These are phyloP conservation scores for Exophiala sideris DNA, from an alignment of 2,329 filamentous ascomycete species.

Conservation along the genomic window DNA sequence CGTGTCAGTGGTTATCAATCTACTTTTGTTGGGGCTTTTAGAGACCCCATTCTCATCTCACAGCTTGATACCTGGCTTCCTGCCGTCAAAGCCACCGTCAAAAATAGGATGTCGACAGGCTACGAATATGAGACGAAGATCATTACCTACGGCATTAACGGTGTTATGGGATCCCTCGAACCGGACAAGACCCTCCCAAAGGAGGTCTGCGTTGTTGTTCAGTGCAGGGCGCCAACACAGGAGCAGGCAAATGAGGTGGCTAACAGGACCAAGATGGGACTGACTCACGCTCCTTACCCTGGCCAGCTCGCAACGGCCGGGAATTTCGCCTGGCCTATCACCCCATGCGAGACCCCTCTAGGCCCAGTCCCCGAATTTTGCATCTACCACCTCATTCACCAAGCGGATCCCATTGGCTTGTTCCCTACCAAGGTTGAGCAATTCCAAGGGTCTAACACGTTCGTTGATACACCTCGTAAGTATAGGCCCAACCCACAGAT, in stretches of 20 bases:
- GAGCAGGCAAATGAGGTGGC: conserved; percentile 44
- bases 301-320: conserved; percentile 53
- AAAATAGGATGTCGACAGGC: conserved; percentile 15
- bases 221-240: conserved; percentile 47
- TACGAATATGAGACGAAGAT: conserved; percentile 39
- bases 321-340: conserved; percentile 43
- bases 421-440: conserved; percentile 12
- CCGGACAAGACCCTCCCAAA: conserved; percentile 26
- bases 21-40: conserved; percentile 46
- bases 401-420: conserved; percentile 28
- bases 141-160: conserved; percentile 47
- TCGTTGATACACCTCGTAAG: conserved; percentile 9
- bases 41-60: conserved; percentile 47
- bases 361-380: conserved; percentile 44
- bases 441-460: conserved; percentile 7
- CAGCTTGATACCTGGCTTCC: conserved; percentile 40
- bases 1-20: conserved; percentile 43
- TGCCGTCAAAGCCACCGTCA: conserved; percentile 29
- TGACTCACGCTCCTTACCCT: conserved; percentile 48
- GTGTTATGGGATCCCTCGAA: conserved; percentile 36
- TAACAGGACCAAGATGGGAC: conserved; percentile 40
- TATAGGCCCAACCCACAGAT: not conserved
- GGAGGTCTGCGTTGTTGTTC: conserved; percentile 46
- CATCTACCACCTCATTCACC: conserved; percentile 51
- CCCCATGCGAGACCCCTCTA: conserved; percentile 35